phyloP scores from a whole-genome alignment of 805 yeast genomes.

The Brettanomyces sp. region DNA sequence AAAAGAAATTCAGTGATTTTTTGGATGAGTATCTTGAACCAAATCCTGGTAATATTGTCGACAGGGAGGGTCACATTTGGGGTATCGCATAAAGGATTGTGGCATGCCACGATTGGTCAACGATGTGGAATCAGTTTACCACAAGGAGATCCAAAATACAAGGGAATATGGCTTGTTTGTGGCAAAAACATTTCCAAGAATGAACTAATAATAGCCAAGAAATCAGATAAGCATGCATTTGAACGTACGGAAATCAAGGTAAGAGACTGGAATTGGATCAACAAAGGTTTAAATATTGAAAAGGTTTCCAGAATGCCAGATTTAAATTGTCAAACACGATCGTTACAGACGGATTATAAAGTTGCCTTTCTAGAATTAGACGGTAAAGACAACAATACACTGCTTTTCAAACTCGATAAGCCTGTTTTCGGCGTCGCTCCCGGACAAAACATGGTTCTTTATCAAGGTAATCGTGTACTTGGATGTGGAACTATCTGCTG shows the following conservation, averaged over 20 bases:
- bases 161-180: constrained; percentile 82
- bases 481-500: constrained; percentile 47
- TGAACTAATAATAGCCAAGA: constrained; percentile 72
- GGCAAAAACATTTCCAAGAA: constrained; percentile 57
- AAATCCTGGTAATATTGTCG: constrained; percentile 71
- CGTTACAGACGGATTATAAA: constrained; percentile 53
- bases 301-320: constrained; percentile 7
- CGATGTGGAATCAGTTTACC: constrained; percentile 75
- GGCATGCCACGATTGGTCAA: constrained; percentile 96
- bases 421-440: constrained; percentile 72
- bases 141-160: constrained; percentile 67
- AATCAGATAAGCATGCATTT: constrained; percentile 49
- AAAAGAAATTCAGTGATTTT: constrained; percentile 57
- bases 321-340: constrained; percentile 56
- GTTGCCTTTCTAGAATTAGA: constrained; percentile 10
- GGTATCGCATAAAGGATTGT: constrained; percentile 79
- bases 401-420: constrained; percentile 30
- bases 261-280: constrained; percentile 42
- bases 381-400: constrained; percentile 10
- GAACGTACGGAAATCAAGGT: constrained; percentile 36
- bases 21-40: constrained; percentile 65
- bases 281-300: constrained; percentile 7
- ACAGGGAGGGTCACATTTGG: constrained; percentile 64
- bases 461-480: constrained; percentile 53
- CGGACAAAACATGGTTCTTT: constrained; percentile 79